Evolutionary conservation across 352 stramenopile species (phyloP), one percentile per base, ranked within the genome.

Genomic region (Phytopythium sindhum): DNA sequence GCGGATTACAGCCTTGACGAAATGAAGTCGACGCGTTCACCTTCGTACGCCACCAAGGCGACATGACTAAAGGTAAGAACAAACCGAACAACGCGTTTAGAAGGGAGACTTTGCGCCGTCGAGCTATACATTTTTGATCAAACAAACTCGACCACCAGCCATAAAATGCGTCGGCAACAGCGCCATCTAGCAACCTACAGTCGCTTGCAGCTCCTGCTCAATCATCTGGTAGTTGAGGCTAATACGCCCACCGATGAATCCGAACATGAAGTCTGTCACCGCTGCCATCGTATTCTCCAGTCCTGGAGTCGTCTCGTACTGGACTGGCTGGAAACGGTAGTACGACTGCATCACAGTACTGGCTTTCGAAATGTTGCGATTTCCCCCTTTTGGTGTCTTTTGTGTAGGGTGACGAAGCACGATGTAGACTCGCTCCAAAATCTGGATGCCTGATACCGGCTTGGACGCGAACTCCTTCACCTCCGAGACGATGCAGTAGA

Each of bases 351-450:
- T 6, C 28, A 57, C 9, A 15, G 51, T 57, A 4, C 21, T 14
- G 44, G 4, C n/a, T 31, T 17, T n/a, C n/a, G n/a, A n/a, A n/a
- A n/a, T n/a, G n/a, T n/a, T n/a, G n/a, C n/a, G n/a, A n/a, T n/a
- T n/a, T n/a, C n/a, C n/a, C n/a, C n/a, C n/a, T n/a, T n/a, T n/a
- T n/a, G n/a, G n/a, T n/a, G n/a, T n/a, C n/a, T n/a, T n/a, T n/a
- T 4, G 4, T 9, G 23, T 53, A 8, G 53, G 33, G 3, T 33
- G 53, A 12, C 53, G 53, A 35, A 59, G 35, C 5, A 56, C 44
- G 7, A 63, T 47, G 31, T 56, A 63, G 15, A 28, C n/a, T 11
- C 28, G 57, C 57, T 63, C 23, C 11, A 56, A 26, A 4, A 63
- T 31, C 10, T 35, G 57, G 44, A 63, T 63, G 1, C 57, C 57